phyloP scores from a whole-genome alignment of 2,329 filamentous ascomycete genomes.

The Alternaria brassicicola region DNA sequence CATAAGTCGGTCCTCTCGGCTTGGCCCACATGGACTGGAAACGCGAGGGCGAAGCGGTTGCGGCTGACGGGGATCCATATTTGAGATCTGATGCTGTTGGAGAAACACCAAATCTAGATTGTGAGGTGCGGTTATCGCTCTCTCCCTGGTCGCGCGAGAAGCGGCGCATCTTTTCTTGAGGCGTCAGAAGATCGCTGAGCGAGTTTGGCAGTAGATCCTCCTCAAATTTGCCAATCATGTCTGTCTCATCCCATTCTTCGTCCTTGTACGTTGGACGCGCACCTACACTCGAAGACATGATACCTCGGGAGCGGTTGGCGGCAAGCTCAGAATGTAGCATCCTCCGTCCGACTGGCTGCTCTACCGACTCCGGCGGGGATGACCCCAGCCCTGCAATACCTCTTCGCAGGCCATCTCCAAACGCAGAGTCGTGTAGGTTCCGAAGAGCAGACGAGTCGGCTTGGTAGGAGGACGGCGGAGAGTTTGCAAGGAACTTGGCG shows the following conservation, averaged over 20 bases:
- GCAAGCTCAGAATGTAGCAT: slow-evolving; percentile 68
- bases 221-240: slow-evolving; percentile 74
- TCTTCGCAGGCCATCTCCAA: slow-evolving; percentile 70
- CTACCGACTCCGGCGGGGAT: slow-evolving; percentile 67
- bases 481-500: slow-evolving; percentile 87
- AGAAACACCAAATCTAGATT: slow-evolving; percentile 58
- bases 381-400: slow-evolving; percentile 49
- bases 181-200: slow-evolving; percentile 67
- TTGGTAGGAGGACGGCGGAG: slow-evolving; percentile 70
- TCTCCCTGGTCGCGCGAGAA: slow-evolving; percentile 65
- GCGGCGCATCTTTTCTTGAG: slow-evolving; percentile 65
- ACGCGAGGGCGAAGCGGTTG: slow-evolving; percentile 63
- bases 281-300: slow-evolving; percentile 67
- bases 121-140: slow-evolving; percentile 52
- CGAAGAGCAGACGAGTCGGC: slow-evolving; percentile 66
- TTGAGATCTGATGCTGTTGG: slow-evolving; percentile 53
- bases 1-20: slow-evolving; percentile 56
- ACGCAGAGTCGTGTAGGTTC: slow-evolving; percentile 69
- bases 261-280: slow-evolving; percentile 51
- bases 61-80: slow-evolving; percentile 59
- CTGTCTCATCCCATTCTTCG: slow-evolving; percentile 59
- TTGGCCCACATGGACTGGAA: slow-evolving; percentile 64
- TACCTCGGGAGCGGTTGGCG: slow-evolving; percentile 59
- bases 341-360: slow-evolving; percentile 66
- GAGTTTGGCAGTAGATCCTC: slow-evolving; percentile 84